phyloP scores from a whole-genome alignment of 1,139 yeast genomes.

The Taphrina deformans region DNA sequence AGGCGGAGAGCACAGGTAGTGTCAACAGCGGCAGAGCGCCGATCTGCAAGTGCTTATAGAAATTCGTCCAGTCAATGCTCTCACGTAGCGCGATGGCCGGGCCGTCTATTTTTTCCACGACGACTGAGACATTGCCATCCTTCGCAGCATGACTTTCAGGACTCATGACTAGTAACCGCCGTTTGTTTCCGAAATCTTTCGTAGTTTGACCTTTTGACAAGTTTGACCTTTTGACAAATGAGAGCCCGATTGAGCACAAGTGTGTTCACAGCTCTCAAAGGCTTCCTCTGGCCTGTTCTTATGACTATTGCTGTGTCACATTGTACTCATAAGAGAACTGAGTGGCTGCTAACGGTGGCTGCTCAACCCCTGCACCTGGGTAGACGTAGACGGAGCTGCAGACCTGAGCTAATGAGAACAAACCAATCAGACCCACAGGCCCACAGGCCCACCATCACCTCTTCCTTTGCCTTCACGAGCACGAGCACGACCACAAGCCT shows the following conservation, averaged over 20 bases:
- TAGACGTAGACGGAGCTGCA: background rate
- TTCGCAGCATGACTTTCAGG: background rate
- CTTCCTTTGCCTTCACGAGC: too few species aligned
- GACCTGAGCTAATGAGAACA: background rate
- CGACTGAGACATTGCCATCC: background rate
- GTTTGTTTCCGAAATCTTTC: too few species aligned
- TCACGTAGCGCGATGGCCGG: background rate
- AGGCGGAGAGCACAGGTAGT: slow-evolving; percentile 66
- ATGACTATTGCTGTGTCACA: too few species aligned
- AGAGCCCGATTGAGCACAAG: too few species aligned
- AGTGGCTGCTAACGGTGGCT: background rate
- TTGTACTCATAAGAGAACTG: background rate
- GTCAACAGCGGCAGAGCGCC: slow-evolving; percentile 14
- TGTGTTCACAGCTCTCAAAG: too few species aligned
- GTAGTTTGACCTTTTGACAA: too few species aligned
- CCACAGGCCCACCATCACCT: background rate
- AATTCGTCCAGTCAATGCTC: slow-evolving; percentile 2
- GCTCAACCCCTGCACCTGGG: background rate
- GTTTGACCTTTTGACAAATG: background rate
- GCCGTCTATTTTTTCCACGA: background rate
- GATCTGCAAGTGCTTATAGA: slow-evolving; percentile 18
- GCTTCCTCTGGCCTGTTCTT: too few species aligned
- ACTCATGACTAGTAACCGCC: background rate
- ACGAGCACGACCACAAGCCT: background rate
- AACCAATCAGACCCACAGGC: background rate